Base-by-base conservation (phyloP, 805 yeast genomes). In the Candida pseudoglaebosa region DNA sequence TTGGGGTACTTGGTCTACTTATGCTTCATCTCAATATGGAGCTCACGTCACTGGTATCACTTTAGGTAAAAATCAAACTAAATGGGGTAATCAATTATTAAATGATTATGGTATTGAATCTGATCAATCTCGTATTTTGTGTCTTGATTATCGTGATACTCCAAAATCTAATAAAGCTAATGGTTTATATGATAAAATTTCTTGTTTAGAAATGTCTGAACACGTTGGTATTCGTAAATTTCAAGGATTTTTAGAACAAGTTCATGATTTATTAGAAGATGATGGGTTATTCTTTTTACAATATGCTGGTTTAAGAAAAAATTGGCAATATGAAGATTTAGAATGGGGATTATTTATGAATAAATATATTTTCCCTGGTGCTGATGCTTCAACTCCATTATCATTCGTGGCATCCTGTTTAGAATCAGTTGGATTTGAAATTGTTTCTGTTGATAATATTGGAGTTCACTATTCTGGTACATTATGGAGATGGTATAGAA, bases 271-370 rank as follows among this genome's bases (percentile, higher is more conserved):
- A 78, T 78, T 88, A 60, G 95, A 88, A 52, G 96, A 88, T 58
- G 96, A 88, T 59, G 96, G 96, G 45, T 61, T 85, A 39, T 87
- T 88, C 73, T 83, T 74, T 61, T 71, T 88, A 60, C 96, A 88
- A 70, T 84, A 83, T 57, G 90, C 96, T 37, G 96, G 96, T 39
- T 68, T 88, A 54, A 80, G 96, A 71, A 89, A 88, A 70, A 71
- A 76, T 42, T 88, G 96, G 96, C 96, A 88, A 70, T 88, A 86
- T 65, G 96, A 88, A 70, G 96, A 88, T 63, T 75, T 88, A 56
- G 73, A 80, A 64, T 88, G 96, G 96, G 96, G 96, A 53, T 72
- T 89, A 60, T 88, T 88, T 67, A 89, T 88, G 96, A 88, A 89
- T 79, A 88, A 86, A 73, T 88, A 86, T 67, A 83, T 88, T 59